Evolutionary conservation across 2,329 filamentous ascomycete species (phyloP), one percentile per base, ranked within the genome.

Genomic region (Myriosclerotinia duriaeana): DNA sequence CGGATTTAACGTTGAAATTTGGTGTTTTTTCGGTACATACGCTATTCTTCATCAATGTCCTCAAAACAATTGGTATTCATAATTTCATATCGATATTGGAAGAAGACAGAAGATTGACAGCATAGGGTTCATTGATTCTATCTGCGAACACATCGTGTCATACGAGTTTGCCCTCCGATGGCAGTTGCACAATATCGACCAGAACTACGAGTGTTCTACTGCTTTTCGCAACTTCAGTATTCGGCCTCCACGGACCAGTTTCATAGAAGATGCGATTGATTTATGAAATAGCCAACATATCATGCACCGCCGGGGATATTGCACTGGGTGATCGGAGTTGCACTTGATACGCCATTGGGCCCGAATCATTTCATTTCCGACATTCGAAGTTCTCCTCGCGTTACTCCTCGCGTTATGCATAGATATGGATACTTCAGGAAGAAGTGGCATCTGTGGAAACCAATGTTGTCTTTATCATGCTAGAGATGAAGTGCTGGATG

Each of bases 121-220:
- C 4, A 3, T 6, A 5, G 11, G 15, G 3, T 56, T 6, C 1
- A 4, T 20, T 15, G 2, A 15, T 3, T 36, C 1, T 5, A n/a
- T 9, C 5, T 36, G 42, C 17, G 30, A 14, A 12, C 8, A 11
- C n/a, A 56, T 7, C 2, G 20, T 17, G 22, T 20, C 14, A 14
- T 20, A 26, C 38, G 8, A 17, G n/a, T 14, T 36, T 20, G 38
- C 38, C 15, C 5, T 9, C 14, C 15, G 30, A 12, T 30, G 26
- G 14, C 38, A 8, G 11, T 0, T 38, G 14, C 22, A 11, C 26
- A 12, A 22, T 20, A 30, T 17, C 7, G n/a, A 56, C 8, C 14
- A 56, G 22, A 42, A 36, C 8, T 56, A 15, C 8, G n/a, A 26
- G n/a, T 42, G 20, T 42, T 17, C 8, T 42, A n/a, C 54, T 26